Percentiles rank a stretch among this genome's conserved stretches.
These are phyloP conservation scores for Cicer arietinum DNA, from an alignment of 306 rosid species.

Conservation along the genomic window DNA sequence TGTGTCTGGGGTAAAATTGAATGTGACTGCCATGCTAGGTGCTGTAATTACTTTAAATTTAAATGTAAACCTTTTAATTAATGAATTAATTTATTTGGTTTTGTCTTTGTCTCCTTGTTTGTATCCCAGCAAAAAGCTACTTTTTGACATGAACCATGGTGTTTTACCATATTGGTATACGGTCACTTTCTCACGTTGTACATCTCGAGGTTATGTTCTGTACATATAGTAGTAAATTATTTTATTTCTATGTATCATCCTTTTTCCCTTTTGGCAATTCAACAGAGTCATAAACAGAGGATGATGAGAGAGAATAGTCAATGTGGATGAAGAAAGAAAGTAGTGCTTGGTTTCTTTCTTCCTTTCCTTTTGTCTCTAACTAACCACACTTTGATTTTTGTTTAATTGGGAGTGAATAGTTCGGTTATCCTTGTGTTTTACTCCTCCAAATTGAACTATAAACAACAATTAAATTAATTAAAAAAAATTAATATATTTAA, in stretches of 20 bases:
- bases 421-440: too few relatives aligned
- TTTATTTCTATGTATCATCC: slow-evolving; percentile 9
- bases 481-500: too few relatives aligned
- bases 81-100: neutral
- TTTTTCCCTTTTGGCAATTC: slow-evolving; percentile 34
- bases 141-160: slow-evolving; percentile 47
- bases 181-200: slow-evolving; percentile 48
- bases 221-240: neutral
- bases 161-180: slow-evolving; percentile 51
- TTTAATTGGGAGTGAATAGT: neutral
- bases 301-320: slow-evolving; percentile 30
- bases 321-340: neutral
- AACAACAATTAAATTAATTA: too few relatives aligned
- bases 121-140: slow-evolving; percentile 45
- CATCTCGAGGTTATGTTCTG: slow-evolving; percentile 48
- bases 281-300: slow-evolving; percentile 26
- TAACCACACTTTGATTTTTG: neutral
- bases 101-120: slow-evolving; percentile 47
- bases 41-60: too few relatives aligned
- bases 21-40: slow-evolving; percentile 25
- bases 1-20: slow-evolving; percentile 50
- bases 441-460: too few relatives aligned
- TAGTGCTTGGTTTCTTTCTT: neutral
- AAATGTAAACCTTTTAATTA: too few relatives aligned
- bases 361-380: slow-evolving; percentile 30